phyloP scores from a whole-genome alignment of 2,329 filamentous ascomycete species.

The Simplicillium sp. region DNA sequence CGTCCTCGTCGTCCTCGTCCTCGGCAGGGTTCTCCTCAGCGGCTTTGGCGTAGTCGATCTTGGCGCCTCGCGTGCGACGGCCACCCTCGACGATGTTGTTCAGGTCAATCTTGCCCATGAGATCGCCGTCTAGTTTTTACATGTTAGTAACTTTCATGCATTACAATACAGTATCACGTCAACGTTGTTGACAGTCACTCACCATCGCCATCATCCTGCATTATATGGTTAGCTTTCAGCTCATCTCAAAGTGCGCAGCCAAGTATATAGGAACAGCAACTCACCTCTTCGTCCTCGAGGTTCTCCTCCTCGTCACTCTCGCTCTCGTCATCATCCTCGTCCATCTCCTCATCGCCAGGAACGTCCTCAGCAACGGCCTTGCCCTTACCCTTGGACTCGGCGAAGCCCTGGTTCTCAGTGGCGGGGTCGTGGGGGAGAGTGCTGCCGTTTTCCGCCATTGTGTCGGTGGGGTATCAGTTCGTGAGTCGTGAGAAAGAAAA shows the following conservation, averaged over 20 bases:
- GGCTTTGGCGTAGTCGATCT: constrained; percentile 89
- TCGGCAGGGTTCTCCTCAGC: constrained; percentile 65
- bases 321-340: constrained; percentile 65
- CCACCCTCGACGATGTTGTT: constrained; percentile 75
- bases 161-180: not conserved
- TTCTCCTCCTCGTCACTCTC: constrained; percentile 44
- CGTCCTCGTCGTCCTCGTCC: constrained; percentile 74
- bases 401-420: constrained; percentile 24
- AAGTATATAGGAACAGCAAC: not conserved
- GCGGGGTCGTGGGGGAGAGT: constrained; percentile 37
- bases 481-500: constrained; percentile 6
- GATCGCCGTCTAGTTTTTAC: not conserved
- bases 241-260: not conserved
- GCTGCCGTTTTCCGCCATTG: constrained; percentile 41
- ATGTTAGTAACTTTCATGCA: constrained; percentile 45
- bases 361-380: constrained; percentile 51
- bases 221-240: constrained; percentile 3
- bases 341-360: constrained; percentile 56
- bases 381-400: constrained; percentile 76
- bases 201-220: constrained; percentile 19
- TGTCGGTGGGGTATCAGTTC: constrained; percentile 5
- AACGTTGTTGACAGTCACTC: not conserved
- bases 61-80: constrained; percentile 80
- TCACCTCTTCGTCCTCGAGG: constrained; percentile 14
- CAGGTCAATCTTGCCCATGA: constrained; percentile 67